A percentile compares a stretch with the other conserved stretches of the same genome.
Evolutionary conservation across 257 asterid genomes (phyloP).

Genomic region (Solanum sitiens): DNA sequence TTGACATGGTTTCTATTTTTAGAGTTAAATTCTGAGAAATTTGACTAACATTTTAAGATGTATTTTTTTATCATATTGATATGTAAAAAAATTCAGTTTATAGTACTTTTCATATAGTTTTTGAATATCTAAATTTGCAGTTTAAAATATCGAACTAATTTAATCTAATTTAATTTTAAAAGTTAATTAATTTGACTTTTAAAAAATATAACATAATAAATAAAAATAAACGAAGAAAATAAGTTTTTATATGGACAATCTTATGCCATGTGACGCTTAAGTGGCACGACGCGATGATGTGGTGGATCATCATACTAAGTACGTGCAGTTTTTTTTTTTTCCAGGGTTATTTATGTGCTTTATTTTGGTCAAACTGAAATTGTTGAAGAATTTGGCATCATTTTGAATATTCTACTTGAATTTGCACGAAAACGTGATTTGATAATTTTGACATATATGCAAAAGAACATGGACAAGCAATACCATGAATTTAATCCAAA

Average conservation of each 20-base stretch:
- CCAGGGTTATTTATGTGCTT: neutral
- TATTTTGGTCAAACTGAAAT: neutral
- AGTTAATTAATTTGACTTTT: too few species aligned
- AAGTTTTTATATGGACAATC: neutral
- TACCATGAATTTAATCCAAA: too few species aligned
- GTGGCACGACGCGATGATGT: neutral
- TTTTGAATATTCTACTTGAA: neutral
- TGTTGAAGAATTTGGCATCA: neutral
- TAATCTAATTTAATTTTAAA: too few species aligned
- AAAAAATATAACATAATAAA: too few species aligned
- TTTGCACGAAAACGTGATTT: neutral
- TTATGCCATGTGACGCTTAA: neutral
- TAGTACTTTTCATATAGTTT: too few species aligned
- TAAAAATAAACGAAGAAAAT: too few species aligned
- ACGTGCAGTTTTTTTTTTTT: neutral
- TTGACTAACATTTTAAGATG: too few species aligned
- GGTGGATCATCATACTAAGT: neutral
- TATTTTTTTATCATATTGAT: too few species aligned
- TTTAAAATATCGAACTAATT: too few species aligned
- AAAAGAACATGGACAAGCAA: neutral
- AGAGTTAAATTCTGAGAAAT: too few species aligned
- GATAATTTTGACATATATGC: neutral
- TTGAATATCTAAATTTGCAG: too few species aligned
- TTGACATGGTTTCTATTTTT: too few species aligned
- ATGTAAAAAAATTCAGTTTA: fast-evolving